Evolutionary conservation across 208 protist species (phyloP).

Genomic region (Entamoeba invadens): DNA sequence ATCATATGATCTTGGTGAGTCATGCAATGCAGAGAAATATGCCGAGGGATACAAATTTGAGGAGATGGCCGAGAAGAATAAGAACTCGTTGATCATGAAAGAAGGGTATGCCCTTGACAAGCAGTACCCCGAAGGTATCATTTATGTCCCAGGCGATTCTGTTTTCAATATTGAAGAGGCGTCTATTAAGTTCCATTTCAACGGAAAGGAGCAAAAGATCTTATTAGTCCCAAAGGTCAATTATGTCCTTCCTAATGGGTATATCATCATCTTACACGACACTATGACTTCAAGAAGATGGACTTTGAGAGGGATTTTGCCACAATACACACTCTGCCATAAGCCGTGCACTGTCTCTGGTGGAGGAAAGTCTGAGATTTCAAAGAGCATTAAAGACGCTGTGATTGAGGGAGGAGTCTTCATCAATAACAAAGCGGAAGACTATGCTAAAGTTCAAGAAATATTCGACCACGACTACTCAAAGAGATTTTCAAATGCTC

Average conservation of each 20-base stretch:
- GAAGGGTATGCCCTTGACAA: slow-evolving; percentile 28
- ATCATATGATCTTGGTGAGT: slow-evolving; percentile 22
- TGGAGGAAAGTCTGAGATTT: slow-evolving; percentile 40
- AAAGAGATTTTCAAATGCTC: slow-evolving; percentile 13
- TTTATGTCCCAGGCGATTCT: slow-evolving; percentile 31
- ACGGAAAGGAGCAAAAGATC: slow-evolving; percentile 7
- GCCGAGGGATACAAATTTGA: neutral
- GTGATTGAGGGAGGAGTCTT: slow-evolving; percentile 31
- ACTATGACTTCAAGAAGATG: slow-evolving; percentile 9
- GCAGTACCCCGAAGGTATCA: slow-evolving; percentile 4
- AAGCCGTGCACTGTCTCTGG: slow-evolving; percentile 39
- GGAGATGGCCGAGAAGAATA: neutral
- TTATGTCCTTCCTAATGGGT: slow-evolving; percentile 39
- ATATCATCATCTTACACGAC: slow-evolving; percentile 23
- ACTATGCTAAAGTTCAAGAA: slow-evolving; percentile 13
- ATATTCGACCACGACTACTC: slow-evolving; percentile 31
- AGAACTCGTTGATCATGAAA: neutral
- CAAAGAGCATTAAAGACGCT: slow-evolving; percentile 30
- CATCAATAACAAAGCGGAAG: slow-evolving; percentile 17
- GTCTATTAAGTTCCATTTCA: slow-evolving; percentile 1
- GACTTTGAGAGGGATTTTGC: slow-evolving; percentile 15
- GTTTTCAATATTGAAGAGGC: slow-evolving; percentile 20
- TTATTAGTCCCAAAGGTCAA: slow-evolving; percentile 8
- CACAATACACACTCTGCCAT: slow-evolving; percentile 12
- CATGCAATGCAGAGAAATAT: neutral